Evolutionary conservation across 192 early-diverging fungal species (phyloP).

Genomic region (Coemansia sp.): DNA sequence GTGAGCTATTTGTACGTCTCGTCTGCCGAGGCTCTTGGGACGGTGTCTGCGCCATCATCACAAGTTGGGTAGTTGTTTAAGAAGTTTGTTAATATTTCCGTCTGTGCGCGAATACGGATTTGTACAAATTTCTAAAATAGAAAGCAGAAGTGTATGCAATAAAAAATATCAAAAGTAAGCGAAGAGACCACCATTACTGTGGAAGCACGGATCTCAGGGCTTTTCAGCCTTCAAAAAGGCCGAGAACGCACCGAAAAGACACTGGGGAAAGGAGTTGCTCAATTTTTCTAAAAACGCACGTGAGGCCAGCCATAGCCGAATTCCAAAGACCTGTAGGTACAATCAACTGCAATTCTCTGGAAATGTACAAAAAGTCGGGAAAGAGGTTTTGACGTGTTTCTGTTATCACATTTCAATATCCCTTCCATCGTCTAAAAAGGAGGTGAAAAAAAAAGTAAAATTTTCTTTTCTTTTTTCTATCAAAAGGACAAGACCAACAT

Average conservation of each 20-base stretch:
- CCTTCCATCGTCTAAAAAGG: background rate
- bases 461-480: background rate
- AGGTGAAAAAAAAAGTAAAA: background rate
- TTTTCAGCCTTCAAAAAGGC: background rate
- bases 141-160: background rate
- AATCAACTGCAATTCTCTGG: background rate
- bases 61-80: background rate
- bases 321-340: background rate
- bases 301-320: background rate
- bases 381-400: background rate
- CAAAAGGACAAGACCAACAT: slow-evolving; percentile 9
- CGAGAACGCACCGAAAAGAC: background rate
- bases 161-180: background rate
- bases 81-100: background rate
- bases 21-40: background rate
- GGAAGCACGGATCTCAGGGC: background rate
- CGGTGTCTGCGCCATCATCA: background rate
- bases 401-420: background rate
- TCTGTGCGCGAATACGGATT: background rate
- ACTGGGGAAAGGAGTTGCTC: background rate
- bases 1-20: slow-evolving; percentile 48
- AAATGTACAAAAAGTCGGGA: background rate
- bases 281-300: background rate
- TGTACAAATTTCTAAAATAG: background rate
- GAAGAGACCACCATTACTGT: background rate